A percentile compares a stretch with the other conserved stretches of the same genome.
phyloP scores from a whole-genome alignment of 2,329 filamentous ascomycete genomes.

The Calycina herbarum region DNA sequence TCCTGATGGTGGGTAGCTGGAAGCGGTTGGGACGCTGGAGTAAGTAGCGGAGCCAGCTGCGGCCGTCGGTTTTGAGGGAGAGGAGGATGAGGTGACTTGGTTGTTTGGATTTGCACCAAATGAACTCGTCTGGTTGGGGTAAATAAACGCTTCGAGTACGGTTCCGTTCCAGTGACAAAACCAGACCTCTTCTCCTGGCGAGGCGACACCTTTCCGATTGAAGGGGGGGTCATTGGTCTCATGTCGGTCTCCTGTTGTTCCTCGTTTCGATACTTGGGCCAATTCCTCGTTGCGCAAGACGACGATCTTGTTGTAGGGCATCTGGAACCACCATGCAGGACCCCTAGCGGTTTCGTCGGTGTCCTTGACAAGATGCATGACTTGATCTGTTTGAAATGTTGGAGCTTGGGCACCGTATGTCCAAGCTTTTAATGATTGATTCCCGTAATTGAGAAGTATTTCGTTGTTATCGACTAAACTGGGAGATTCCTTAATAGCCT shows the following conservation, averaged over 20 bases:
- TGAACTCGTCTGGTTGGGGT: slow-evolving; percentile 46
- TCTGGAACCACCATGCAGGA: slow-evolving; percentile 63
- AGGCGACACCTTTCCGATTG: slow-evolving; percentile 39
- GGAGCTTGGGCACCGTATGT: slow-evolving; percentile 65
- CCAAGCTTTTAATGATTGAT: slow-evolving; percentile 43
- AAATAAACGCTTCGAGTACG: slow-evolving; percentile 66
- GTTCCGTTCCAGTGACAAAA: slow-evolving; percentile 71
- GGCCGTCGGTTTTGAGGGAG: slow-evolving; percentile 11
- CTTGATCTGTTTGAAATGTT: slow-evolving; percentile 44
- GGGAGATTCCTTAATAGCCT: slow-evolving; percentile 15
- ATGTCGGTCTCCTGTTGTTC: neutral
- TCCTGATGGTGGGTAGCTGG: slow-evolving; percentile 15
- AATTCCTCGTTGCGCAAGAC: slow-evolving; percentile 43
- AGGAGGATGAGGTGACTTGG: slow-evolving; percentile 10
- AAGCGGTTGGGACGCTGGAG: slow-evolving; percentile 34
- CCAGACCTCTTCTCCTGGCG: slow-evolving; percentile 63
- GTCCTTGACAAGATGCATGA: slow-evolving; percentile 57
- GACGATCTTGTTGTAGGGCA: slow-evolving; percentile 64
- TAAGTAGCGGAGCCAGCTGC: slow-evolving; percentile 12
- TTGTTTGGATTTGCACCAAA: slow-evolving; percentile 33
- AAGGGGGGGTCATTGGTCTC: neutral
- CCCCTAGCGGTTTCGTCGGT: slow-evolving; percentile 55
- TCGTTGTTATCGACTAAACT: slow-evolving; percentile 36
- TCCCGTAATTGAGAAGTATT: slow-evolving; percentile 40
- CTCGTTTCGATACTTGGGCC: slow-evolving; percentile 16